phyloP scores from a whole-genome alignment of 306 rosid species.

The Sphenostylis stenocarpa region DNA sequence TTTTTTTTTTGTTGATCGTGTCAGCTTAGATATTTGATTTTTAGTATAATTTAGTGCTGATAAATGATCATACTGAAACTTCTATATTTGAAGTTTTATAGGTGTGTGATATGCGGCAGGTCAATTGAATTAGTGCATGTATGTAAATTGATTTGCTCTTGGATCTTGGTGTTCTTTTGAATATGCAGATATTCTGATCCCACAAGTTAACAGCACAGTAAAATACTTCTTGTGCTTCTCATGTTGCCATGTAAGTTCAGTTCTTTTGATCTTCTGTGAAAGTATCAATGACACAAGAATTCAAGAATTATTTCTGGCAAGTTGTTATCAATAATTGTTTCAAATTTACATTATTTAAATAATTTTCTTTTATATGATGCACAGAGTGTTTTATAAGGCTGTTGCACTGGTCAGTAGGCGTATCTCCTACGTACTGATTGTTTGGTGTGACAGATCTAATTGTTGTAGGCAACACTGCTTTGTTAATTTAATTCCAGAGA shows the following conservation, averaged over 20 bases:
- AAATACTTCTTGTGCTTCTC: not conserved
- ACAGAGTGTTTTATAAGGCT: not conserved
- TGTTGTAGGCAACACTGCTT: too few species aligned
- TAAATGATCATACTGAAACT: constrained; percentile 9
- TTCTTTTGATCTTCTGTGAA: too few species aligned
- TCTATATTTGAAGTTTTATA: constrained; percentile 22
- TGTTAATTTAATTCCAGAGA: too few species aligned
- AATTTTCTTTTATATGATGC: not conserved
- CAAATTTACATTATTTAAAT: too few species aligned
- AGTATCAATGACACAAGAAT: too few species aligned
- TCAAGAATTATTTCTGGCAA: too few species aligned
- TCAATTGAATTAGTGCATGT: constrained; percentile 92
- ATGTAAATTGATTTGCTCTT: constrained; percentile 90
- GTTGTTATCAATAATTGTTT: too few species aligned
- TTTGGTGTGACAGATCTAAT: too few species aligned
- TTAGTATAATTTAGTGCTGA: not conserved
- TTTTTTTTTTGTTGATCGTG: not conserved
- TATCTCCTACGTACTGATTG: too few species aligned
- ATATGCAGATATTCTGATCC: constrained; percentile 87
- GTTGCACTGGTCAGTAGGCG: not conserved
- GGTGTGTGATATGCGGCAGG: constrained; percentile 92
- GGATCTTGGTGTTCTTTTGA: constrained; percentile 81
- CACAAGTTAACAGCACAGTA: not conserved
- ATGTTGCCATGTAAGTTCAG: too few species aligned
- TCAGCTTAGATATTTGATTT: not conserved